Evolutionary conservation across 2,329 filamentous ascomycete genomes (phyloP), one percentile per base, ranked within the genome.

Genomic region (Daldinia eschscholtzii): DNA sequence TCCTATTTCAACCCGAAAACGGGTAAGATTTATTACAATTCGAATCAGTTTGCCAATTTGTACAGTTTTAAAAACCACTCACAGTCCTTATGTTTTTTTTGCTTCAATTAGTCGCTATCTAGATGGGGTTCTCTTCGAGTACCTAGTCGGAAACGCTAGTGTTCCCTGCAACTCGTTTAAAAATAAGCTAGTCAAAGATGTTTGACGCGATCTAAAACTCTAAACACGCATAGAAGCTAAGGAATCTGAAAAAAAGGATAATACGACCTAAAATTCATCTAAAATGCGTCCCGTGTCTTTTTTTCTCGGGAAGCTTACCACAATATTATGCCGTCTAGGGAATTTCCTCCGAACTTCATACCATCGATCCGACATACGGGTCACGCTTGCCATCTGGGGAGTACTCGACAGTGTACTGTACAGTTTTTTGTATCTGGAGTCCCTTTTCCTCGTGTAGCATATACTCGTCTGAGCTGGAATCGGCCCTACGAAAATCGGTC

Each of bases 401-500:
- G 48, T 74, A 77, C 62, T 77, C 75, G 33, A 78, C 72, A 18
- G 68, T 77, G 50, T 77, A 78, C 28, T 75, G 72, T 15, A 78
- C 68, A 23, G 75, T 78, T 68, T 76, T 77, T 15, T 78, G 72
- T 39, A 79, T 76, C 3, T 71, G 52, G 10, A 64, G 15, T 2
- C 46, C 65, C 20, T 66, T 66, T 37, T 68, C 68, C 15, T 72
- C 70, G 23, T 71, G 55, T 7, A 73, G 42, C 42, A 70, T 74
- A 60, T 70, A 70, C 52, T 72, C 67, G 46, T 74, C 65, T 15
- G 74, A 70, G 46, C 64, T 63, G 13, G 65, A 48, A 42, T 66
- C 56, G 5, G 55, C 70, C 53, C 67, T 72, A 13, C 64, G 72
- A 48, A 74, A 53, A 20, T 55, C 72, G 9, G 74, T 64, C 39